phyloP scores from a whole-genome alignment of 139 green algal genomes.

The Trebouxia sp. region DNA sequence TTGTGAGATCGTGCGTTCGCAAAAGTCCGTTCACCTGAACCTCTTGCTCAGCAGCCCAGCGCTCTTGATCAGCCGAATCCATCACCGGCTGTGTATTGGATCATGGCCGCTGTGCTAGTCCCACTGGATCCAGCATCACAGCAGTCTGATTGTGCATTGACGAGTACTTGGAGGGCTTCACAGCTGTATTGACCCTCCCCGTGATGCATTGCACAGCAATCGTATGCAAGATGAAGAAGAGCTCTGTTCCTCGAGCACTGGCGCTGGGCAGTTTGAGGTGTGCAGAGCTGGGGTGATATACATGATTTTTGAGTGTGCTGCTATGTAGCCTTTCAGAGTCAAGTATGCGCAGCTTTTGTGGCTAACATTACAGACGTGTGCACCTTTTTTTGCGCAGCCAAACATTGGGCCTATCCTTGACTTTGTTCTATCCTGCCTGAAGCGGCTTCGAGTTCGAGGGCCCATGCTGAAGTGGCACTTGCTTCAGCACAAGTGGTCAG shows the following conservation, averaged over 20 bases:
- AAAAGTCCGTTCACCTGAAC: not conserved
- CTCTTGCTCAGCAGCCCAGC: slow-evolving; percentile 13
- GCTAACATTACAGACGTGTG: not conserved
- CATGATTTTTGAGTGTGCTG: not conserved
- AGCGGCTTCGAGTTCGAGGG: no score
- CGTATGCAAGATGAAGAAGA: no score
- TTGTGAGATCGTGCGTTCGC: not conserved
- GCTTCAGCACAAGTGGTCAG: not conserved
- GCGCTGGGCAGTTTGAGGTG: no score
- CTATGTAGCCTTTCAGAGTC: not conserved
- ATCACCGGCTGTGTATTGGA: no score
- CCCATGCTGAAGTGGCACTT: not conserved
- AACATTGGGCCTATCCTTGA: not conserved
- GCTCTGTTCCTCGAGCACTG: no score
- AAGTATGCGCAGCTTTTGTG: not conserved
- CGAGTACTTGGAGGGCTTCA: no score
- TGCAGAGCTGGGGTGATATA: not conserved
- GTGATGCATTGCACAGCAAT: no score
- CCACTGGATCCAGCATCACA: no score
- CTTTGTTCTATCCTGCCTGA: not conserved
- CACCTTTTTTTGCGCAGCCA: not conserved
- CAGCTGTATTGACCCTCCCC: no score
- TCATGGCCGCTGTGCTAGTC: no score
- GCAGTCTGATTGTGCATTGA: no score
- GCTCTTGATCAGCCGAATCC: slow-evolving; percentile 11